These are phyloP conservation scores for Wickerhamomyces sydowiorum DNA, from an alignment of 805 yeast species.

Conservation along the genomic window DNA sequence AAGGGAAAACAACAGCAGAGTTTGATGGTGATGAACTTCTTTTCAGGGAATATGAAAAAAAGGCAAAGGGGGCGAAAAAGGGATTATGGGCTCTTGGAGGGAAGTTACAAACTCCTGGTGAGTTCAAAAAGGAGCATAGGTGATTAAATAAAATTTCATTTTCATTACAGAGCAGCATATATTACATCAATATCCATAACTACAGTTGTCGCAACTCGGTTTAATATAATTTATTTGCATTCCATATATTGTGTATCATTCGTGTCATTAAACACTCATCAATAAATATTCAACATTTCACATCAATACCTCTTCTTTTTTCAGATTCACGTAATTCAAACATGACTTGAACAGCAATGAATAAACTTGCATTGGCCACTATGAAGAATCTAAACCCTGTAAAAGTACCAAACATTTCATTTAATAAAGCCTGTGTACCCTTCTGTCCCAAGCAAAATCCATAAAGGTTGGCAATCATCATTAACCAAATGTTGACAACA, in stretches of 20 bases:
- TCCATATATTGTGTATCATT: too few species aligned
- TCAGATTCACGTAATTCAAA: constrained; percentile 88
- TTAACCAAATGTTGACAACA: constrained; percentile 88
- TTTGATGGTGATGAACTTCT: constrained; percentile 70
- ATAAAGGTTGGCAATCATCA: constrained; percentile 93
- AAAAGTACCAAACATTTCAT: constrained; percentile 66
- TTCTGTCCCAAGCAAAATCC: constrained; percentile 93
- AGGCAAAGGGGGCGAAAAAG: constrained; percentile 46
- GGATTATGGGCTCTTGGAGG: constrained; percentile 68
- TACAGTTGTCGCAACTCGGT: too few species aligned
- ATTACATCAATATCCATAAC: too few species aligned
- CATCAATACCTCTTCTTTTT: constrained; percentile 73
- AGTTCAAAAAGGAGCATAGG: constrained; percentile 51
- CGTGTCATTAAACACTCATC: too few species aligned
- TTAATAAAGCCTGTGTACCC: constrained; percentile 63
- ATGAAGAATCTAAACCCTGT: constrained; percentile 61
- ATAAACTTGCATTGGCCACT: constrained; percentile 58
- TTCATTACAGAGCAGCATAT: too few species aligned
- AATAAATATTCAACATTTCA: constrained; percentile 49
- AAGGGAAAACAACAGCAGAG: constrained; percentile 74
- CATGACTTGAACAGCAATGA: constrained; percentile 89
- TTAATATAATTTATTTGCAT: too few species aligned
- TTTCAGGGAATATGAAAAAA: constrained; percentile 54
- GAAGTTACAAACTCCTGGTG: constrained; percentile 66
- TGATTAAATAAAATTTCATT: background rate